phyloP scores from a whole-genome alignment of 805 yeast species.

The Henningerozyma blattae region DNA sequence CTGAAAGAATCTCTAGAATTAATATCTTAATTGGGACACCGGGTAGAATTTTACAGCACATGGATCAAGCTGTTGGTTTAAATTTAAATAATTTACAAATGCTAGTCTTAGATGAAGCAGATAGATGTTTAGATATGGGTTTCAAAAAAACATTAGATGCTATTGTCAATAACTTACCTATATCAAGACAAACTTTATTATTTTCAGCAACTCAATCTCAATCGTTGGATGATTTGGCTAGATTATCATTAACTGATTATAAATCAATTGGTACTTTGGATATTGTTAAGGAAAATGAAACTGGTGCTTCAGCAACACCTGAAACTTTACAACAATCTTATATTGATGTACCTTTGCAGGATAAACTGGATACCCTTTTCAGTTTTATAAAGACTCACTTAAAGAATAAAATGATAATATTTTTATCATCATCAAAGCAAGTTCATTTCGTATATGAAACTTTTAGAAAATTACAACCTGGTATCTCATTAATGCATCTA shows the following conservation, averaged over 20 bases:
- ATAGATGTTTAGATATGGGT: constrained; percentile 88
- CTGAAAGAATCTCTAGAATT: constrained; percentile 65
- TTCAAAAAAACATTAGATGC: constrained; percentile 74
- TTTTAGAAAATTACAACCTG: constrained; percentile 81
- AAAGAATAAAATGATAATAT: constrained; percentile 69
- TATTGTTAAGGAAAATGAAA: constrained; percentile 52
- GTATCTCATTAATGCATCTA: constrained; percentile 72
- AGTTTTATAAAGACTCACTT: constrained; percentile 77
- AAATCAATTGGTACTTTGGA: constrained; percentile 30
- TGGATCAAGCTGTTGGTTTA: constrained; percentile 79
- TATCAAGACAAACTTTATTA: constrained; percentile 68
- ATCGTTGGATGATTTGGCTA: constrained; percentile 68
- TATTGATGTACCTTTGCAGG: constrained; percentile 56
- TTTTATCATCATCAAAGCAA: constrained; percentile 79
- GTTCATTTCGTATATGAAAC: constrained; percentile 84
- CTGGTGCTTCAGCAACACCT: constrained; percentile 58
- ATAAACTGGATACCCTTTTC: constrained; percentile 78
- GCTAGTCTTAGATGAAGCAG: constrained; percentile 84
- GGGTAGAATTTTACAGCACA: constrained; percentile 78
- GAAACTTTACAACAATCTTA: constrained; percentile 76
- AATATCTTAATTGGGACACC: constrained; percentile 87
- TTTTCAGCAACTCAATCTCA: constrained; percentile 89
- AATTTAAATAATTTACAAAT: constrained; percentile 65
- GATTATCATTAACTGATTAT: constrained; percentile 40
- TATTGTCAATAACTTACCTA: constrained; percentile 65